phyloP scores from a whole-genome alignment of 2,329 filamentous ascomycete genomes.

The Lachnellula suecica region DNA sequence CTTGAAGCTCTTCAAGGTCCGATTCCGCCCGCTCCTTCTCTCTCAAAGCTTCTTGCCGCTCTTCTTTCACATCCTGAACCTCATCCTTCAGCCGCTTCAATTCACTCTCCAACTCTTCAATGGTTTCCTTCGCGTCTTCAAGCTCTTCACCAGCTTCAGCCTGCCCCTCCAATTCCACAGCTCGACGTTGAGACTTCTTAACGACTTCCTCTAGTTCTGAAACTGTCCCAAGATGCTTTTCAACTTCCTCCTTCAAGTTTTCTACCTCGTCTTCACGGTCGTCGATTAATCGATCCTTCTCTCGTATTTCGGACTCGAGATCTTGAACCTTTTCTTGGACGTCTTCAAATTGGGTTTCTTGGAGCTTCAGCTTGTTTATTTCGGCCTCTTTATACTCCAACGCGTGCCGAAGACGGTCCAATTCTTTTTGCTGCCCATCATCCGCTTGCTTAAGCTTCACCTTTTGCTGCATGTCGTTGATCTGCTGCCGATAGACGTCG shows the following conservation, averaged over 20 bases:
- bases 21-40: slow-evolving; percentile 58
- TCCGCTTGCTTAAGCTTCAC: slow-evolving; percentile 74
- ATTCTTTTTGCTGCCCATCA: slow-evolving; percentile 62
- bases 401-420: slow-evolving; percentile 55
- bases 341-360: slow-evolving; percentile 60
- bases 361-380: slow-evolving; percentile 51
- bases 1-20: slow-evolving; percentile 66
- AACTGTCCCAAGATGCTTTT: slow-evolving; percentile 51
- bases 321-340: slow-evolving; percentile 74
- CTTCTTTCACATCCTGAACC: slow-evolving; percentile 53
- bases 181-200: slow-evolving; percentile 52
- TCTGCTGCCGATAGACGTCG: slow-evolving; percentile 78
- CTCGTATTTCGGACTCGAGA: slow-evolving; percentile 71
- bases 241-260: slow-evolving; percentile 55
- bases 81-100: slow-evolving; percentile 54
- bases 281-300: slow-evolving; percentile 72
- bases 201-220: slow-evolving; percentile 58
- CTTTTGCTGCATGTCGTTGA: slow-evolving; percentile 79
- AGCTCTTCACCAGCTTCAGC: slow-evolving; percentile 51
- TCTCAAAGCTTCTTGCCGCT: slow-evolving; percentile 50
- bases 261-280: slow-evolving; percentile 76
- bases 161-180: slow-evolving; percentile 57
- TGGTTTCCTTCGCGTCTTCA: slow-evolving; percentile 56
- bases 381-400: slow-evolving; percentile 55
- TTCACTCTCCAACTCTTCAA: slow-evolving; percentile 56